Evolutionary conservation across 345 rosid species (phyloP).

Genomic region (Pistacia atlantica): DNA sequence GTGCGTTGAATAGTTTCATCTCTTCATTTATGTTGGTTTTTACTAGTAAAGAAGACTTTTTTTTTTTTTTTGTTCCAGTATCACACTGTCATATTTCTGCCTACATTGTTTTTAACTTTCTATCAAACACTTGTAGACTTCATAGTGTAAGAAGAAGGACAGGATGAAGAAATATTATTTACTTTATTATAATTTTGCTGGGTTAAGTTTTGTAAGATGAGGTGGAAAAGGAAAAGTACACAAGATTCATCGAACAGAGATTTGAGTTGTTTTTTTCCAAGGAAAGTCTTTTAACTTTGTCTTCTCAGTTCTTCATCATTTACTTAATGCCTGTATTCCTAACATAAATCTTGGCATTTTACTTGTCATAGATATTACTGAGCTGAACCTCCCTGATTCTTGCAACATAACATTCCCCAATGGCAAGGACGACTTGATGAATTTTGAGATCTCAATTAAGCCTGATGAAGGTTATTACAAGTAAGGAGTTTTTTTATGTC

Average conservation of each 20-base stretch:
- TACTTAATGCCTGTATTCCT: neutral
- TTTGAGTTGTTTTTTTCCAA: neutral
- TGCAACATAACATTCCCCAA: conserved; percentile 71
- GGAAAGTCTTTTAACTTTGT: neutral
- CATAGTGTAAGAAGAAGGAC: too few species aligned
- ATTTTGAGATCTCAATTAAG: conserved; percentile 73
- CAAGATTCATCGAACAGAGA: too few species aligned
- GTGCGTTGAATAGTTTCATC: neutral
- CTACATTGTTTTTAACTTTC: neutral
- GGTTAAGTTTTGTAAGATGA: too few species aligned
- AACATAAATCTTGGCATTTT: neutral
- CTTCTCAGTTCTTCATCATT: neutral
- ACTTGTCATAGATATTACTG: conserved; percentile 57
- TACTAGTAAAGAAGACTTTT: neutral
- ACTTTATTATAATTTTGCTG: too few species aligned
- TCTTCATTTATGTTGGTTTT: conserved; percentile 3
- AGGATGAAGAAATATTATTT: too few species aligned
- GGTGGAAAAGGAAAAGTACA: too few species aligned
- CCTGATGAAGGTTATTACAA: conserved; percentile 88
- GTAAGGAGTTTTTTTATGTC: conserved; percentile 42
- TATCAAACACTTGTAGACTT: neutral
- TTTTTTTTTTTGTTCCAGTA: neutral
- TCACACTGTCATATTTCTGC: neutral
- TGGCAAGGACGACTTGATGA: conserved; percentile 86
- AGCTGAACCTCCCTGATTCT: conserved; percentile 74